phyloP scores from a whole-genome alignment of 1,284 basidiomycete species.

The Neonothopanus nambi region DNA sequence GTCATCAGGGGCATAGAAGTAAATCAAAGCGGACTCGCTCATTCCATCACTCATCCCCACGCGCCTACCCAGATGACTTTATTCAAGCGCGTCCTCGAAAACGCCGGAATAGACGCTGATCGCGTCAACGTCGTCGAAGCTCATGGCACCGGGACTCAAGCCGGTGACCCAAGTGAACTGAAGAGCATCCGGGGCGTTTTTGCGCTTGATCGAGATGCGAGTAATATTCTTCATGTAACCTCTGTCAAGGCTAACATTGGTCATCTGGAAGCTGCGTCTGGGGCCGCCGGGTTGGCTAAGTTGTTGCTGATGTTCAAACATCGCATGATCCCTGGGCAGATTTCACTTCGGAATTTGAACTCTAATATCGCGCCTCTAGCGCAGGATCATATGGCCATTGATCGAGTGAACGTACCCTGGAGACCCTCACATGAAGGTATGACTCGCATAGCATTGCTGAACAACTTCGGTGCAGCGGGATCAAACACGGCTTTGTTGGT shows the following conservation, averaged over 20 bases:
- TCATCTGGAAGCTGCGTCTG: constrained; percentile 74
- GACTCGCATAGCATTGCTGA: constrained; percentile 57
- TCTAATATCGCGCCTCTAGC: constrained; percentile 52
- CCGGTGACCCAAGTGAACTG: constrained; percentile 67
- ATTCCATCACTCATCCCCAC: constrained; percentile 74
- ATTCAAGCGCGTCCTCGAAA: constrained; percentile 48
- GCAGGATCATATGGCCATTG: constrained; percentile 51
- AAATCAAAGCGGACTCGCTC: constrained; percentile 65
- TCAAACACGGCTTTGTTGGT: constrained; percentile 65
- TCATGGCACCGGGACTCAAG: constrained; percentile 72
- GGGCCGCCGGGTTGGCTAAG: constrained; percentile 69
- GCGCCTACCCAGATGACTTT: constrained; percentile 56
- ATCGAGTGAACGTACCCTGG: constrained; percentile 45
- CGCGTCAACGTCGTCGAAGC: constrained; percentile 66
- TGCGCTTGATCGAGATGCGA: constrained; percentile 35
- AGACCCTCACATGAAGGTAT: constrained; percentile 28
- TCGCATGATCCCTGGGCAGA: constrained; percentile 54
- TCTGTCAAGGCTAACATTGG: constrained; percentile 74
- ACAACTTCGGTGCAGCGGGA: constrained; percentile 75
- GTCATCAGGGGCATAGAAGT: constrained; percentile 68
- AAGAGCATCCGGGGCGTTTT: constrained; percentile 63
- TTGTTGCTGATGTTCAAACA: constrained; percentile 67
- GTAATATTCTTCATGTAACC: constrained; percentile 61
- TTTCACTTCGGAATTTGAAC: constrained; percentile 59
- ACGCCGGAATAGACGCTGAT: constrained; percentile 43